Conservation (phyloP, 176 grass and related monocot species). For the Zea mays region DNA sequence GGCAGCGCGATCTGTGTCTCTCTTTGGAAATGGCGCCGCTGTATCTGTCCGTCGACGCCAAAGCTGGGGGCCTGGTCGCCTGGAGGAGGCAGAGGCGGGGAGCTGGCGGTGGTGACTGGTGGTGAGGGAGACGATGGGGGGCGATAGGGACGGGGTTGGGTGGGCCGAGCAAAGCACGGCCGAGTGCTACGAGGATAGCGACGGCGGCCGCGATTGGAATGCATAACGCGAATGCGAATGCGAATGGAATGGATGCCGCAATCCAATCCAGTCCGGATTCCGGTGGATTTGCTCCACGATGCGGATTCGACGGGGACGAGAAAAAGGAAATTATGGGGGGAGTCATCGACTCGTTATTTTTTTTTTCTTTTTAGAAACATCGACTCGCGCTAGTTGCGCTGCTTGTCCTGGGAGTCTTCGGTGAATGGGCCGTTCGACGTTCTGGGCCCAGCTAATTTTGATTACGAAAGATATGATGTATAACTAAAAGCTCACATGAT, state of each 20-base stretch:
- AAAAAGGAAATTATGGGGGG: not conserved
- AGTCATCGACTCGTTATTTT: not conserved
- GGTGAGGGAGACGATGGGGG: not conserved
- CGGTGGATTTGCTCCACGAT: conserved; percentile 18
- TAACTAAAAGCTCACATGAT: too few species aligned
- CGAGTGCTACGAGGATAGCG: not conserved
- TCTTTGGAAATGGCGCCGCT: conserved; percentile 19
- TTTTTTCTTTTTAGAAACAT: too few species aligned
- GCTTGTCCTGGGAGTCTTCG: too few species aligned
- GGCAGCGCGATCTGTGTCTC: conserved; percentile 2
- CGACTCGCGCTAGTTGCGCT: too few species aligned
- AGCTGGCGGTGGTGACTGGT: not conserved
- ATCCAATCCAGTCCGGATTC: conserved; percentile 31
- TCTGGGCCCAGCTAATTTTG: too few species aligned
- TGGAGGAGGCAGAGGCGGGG: not conserved
- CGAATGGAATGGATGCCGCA: conserved; percentile 27
- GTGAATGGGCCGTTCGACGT: too few species aligned
- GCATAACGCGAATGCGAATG: not conserved
- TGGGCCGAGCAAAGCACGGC: conserved; percentile 11
- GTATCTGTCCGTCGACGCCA: not conserved
- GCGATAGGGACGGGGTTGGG: not conserved
- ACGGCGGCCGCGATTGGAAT: not conserved
- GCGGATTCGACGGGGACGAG: conserved; percentile 24
- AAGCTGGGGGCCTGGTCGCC: not conserved
- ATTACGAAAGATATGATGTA: too few species aligned